phyloP scores from a whole-genome alignment of 1,139 yeast genomes.

The Pneumocystis jirovecii region DNA sequence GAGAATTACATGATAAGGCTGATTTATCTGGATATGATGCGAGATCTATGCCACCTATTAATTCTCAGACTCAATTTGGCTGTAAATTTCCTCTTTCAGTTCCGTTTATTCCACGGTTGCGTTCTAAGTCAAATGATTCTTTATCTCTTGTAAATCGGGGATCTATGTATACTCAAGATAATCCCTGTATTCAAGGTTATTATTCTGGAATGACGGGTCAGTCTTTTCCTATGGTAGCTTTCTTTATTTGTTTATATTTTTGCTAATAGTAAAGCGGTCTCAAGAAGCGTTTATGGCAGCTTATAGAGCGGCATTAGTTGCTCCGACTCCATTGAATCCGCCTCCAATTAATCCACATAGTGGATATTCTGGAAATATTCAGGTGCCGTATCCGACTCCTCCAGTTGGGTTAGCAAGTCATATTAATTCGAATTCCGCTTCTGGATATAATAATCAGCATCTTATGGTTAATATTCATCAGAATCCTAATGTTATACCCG shows the following conservation, averaged over 20 bases:
- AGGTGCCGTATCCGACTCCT: neutral
- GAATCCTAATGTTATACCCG: neutral
- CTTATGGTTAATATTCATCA: neutral
- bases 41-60: neutral
- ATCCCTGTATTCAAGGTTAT: neutral
- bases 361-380: neutral
- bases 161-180: neutral
- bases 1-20: conserved; percentile 6
- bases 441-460: neutral
- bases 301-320: neutral
- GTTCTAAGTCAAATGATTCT: neutral
- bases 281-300: neutral
- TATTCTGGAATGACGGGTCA: neutral
- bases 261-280: neutral
- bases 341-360: neutral
- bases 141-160: neutral
- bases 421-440: neutral
- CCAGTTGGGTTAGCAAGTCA: neutral
- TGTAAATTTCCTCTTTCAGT: neutral
- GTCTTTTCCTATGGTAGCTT: neutral
- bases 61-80: neutral
- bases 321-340: neutral
- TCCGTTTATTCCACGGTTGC: neutral
- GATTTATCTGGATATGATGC: neutral
- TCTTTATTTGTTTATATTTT: neutral